These are phyloP conservation scores for Trichoderma atrobrunneum DNA, from an alignment of 2,329 filamentous ascomycete species.

Conservation along the genomic window DNA sequence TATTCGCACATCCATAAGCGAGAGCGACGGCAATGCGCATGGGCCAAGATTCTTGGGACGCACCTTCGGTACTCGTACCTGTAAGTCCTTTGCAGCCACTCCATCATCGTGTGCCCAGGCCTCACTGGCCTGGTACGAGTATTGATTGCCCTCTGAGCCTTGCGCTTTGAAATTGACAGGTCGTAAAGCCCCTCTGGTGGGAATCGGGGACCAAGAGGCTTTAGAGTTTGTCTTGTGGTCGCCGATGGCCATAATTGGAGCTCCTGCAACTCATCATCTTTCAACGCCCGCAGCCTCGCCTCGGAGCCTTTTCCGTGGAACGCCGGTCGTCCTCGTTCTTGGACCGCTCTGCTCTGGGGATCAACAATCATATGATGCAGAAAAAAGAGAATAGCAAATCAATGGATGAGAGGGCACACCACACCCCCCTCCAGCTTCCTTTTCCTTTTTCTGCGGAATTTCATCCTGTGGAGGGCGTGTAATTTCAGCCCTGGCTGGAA, in stretches of 20 bases:
- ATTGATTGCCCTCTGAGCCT: background rate
- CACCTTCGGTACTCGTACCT: background rate
- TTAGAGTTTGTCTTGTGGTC: background rate
- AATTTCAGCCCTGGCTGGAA: constrained; percentile 16
- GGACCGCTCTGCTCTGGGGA: background rate
- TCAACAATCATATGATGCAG: constrained; percentile 8
- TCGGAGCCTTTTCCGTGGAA: background rate
- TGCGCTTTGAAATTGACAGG: background rate
- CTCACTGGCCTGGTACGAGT: background rate
- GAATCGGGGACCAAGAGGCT: background rate
- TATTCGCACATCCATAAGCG: background rate
- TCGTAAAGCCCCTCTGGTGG: background rate
- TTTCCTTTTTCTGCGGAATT: background rate
- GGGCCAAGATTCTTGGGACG: background rate
- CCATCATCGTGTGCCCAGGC: background rate
- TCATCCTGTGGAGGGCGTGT: constrained; percentile 4
- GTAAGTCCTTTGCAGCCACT: background rate
- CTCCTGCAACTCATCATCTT: background rate
- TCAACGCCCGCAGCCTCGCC: background rate
- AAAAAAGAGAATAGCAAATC: background rate
- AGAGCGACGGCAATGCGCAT: background rate
- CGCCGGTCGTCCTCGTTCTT: background rate
- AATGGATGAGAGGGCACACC: background rate
- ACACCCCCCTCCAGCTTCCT: background rate
- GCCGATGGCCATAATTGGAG: background rate